Evolutionary conservation across 1,139 yeast genomes (phyloP).

Genomic region (Hanseniaspora sp.): DNA sequence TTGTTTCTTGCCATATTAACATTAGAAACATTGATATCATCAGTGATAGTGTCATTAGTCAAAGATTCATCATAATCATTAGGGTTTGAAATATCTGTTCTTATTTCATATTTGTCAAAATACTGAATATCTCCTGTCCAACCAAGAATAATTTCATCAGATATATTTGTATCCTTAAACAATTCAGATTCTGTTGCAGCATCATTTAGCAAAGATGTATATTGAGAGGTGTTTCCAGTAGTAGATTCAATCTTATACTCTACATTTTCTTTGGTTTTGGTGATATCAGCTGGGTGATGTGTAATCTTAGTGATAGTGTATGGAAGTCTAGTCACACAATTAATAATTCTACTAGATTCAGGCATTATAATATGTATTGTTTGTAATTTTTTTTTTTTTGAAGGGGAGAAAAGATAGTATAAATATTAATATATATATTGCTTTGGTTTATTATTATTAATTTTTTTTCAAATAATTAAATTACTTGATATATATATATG

Average conservation of each 20-base stretch:
- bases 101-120: conserved; percentile 27
- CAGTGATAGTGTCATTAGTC: background rate
- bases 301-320: conserved; percentile 22
- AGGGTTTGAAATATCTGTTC: conserved; percentile 17
- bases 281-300: conserved; percentile 1
- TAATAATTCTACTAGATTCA: conserved; percentile 26
- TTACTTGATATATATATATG: too few relatives aligned
- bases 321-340: conserved; percentile 31
- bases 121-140: conserved; percentile 87
- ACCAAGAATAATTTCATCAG: conserved; percentile 82
- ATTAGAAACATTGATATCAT: conserved; percentile 4
- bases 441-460: too few relatives aligned
- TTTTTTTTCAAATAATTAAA: too few relatives aligned
- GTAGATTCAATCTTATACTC: conserved; percentile 51
- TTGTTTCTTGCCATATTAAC: conserved; percentile 2
- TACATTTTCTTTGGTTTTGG: conserved; percentile 11
- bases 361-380: background rate
- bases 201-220: conserved; percentile 59
- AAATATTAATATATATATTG: too few relatives aligned
- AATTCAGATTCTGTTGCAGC: conserved; percentile 1
- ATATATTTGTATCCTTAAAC: conserved; percentile 41
- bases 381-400: background rate
- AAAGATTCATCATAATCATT: conserved; percentile 6
- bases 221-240: conserved; percentile 77
- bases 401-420: background rate